A percentile compares a stretch with the other conserved stretches of the same genome.
Evolutionary conservation across 768 basidiomycete species (phyloP).

Genomic region (Russula olivacea): DNA sequence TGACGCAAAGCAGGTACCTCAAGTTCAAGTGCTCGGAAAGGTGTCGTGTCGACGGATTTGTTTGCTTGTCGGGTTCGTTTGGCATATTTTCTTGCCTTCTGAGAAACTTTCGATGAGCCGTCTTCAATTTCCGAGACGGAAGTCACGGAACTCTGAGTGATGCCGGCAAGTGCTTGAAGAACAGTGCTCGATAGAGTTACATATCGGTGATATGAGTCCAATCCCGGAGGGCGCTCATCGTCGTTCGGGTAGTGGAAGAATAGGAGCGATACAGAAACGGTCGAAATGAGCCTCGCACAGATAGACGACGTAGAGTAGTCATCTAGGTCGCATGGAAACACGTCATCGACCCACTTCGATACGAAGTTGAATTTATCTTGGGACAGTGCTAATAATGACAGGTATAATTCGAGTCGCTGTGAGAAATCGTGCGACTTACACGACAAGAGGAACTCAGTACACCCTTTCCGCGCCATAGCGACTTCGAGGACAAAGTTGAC

Average conservation of each 20-base stretch:
- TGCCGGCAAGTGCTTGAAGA: conserved; percentile 1
- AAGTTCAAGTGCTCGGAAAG: conserved; percentile 31
- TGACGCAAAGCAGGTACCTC: conserved; percentile 27
- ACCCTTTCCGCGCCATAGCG: conserved; percentile 8
- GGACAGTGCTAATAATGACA: conserved; percentile 6
- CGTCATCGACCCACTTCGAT: conserved; percentile 12
- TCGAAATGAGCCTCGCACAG: conserved; percentile 6
- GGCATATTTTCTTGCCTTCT: conserved; percentile 30
- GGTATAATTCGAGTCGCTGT: background rate
- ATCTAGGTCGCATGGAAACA: conserved; percentile 6
- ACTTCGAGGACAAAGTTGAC: conserved; percentile 11
- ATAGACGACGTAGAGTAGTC: conserved; percentile 6
- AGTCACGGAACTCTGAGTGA: background rate
- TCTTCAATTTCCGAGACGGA: background rate
- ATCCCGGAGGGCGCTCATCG: background rate
- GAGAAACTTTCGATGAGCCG: conserved; percentile 26
- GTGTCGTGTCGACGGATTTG: conserved; percentile 27
- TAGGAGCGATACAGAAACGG: conserved; percentile 9
- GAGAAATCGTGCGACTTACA: conserved; percentile 5
- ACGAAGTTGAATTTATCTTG: conserved; percentile 9
- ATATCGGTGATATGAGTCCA: conserved; percentile 10
- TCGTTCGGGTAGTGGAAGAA: conserved; percentile 7
- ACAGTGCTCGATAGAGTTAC: conserved; percentile 1
- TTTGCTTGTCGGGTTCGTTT: conserved; percentile 14
- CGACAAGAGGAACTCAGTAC: conserved; percentile 17